A percentile compares a stretch with the other conserved stretches of the same genome.
Conservation (phyloP, 345 rosid species). For the Nephelium lappaceum region DNA sequence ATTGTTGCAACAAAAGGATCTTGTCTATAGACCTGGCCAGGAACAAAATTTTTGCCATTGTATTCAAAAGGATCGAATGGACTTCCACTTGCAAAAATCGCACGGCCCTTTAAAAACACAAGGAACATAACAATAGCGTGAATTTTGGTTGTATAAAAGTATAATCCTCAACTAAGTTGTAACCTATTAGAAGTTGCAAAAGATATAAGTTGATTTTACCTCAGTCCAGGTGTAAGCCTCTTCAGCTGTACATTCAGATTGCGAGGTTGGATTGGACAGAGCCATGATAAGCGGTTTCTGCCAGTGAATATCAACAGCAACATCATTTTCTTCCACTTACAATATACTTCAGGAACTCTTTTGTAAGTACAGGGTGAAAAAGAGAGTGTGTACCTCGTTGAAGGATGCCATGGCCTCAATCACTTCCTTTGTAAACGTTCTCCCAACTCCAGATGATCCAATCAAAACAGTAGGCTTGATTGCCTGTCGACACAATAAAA, state of each 20-base stretch:
- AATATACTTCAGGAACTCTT: neutral
- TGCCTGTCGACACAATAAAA: conserved; percentile 43
- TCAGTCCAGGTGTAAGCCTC: conserved; percentile 95
- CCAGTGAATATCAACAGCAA: conserved; percentile 14
- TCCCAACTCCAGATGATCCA: conserved; percentile 90
- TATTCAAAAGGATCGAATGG: conserved; percentile 90
- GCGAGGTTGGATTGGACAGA: conserved; percentile 98
- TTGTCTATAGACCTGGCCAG: conserved; percentile 76
- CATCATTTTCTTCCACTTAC: neutral
- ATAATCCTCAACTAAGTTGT: conserved; percentile 2
- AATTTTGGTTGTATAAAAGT: conserved; percentile 1
- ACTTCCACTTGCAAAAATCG: conserved; percentile 96
- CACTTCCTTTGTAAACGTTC: conserved; percentile 86
- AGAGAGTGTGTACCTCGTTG: conserved; percentile 59
- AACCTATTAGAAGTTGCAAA: conserved; percentile 6
- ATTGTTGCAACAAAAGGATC: neutral
- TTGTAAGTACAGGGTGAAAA: neutral
- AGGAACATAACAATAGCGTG: neutral
- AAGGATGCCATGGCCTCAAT: conserved; percentile 82
- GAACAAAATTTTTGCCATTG: conserved; percentile 63
- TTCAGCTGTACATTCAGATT: conserved; percentile 96
- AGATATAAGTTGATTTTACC: conserved; percentile 37
- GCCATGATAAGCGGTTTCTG: conserved; percentile 96
- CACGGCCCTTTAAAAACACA: conserved; percentile 66
- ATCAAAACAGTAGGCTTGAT: conserved; percentile 87